Evolutionary conservation across 2,329 filamentous ascomycete genomes (phyloP), one percentile per base, ranked within the genome.

Genomic region (Aspergillus fijiensis): DNA sequence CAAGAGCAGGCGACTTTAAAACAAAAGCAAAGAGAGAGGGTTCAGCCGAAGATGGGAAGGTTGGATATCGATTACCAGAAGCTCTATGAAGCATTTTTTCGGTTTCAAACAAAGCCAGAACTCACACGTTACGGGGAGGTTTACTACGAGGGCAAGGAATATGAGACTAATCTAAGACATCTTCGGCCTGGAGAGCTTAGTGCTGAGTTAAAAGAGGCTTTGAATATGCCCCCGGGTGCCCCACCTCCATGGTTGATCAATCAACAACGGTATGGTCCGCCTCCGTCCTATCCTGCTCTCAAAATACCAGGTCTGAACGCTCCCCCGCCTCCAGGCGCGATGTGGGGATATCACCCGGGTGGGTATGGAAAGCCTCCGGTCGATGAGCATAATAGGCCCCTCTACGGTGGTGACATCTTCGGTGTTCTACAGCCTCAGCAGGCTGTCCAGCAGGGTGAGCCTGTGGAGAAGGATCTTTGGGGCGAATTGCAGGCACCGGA

Each of bases 61-160:
- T 83, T 99, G 54, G 95, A 99, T 75, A 98, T 99, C 67, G 95
- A 99, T 77, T 99, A 99, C 76, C 92, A 96, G 73, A 97, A 95
- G 76, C 87, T 98, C 57, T 98, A 98, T 79, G 95, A 98, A 74
- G 95, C 95, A 4, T 99, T 99, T 81, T 99, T 99, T 82, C 87
- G 92, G 61, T 96, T 96, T 74, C 95, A 99, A 79, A 96, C 92
- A 47, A 99, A 99, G 78, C 95, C 95, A 0, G 88, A 92, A 68
- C 80, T 99, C 64, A 98, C 95, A 33, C 86, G 93, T 49, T 99
- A 96, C 69, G 95, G 95, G 47, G 95, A 99, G 76, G 93, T 99
- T n/a, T 99, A 99, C 77, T 98, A 98, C 75, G 95, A 99, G 77
- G 95, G 95, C 73, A 99, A 99, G 76, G 95, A 99, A 74, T 95